phyloP scores from a whole-genome alignment of 352 stramenopile genomes.

The Phytophthora nicotianae region DNA sequence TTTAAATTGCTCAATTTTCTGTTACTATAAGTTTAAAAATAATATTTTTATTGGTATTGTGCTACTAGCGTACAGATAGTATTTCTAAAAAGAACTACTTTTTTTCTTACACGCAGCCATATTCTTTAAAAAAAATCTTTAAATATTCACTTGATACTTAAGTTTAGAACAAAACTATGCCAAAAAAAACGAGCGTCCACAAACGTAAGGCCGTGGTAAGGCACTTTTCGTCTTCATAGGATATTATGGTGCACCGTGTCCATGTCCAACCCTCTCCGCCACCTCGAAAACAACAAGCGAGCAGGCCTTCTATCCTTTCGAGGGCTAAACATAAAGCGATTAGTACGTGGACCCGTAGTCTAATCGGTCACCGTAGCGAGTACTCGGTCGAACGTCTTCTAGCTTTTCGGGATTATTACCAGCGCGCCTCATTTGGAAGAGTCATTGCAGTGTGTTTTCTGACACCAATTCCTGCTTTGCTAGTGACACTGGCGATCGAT shows the following conservation, averaged over 20 bases:
- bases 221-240: background rate
- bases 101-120: too few species aligned
- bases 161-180: background rate
- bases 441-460: background rate
- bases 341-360: background rate
- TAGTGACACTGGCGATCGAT: background rate
- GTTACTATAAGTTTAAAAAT: too few species aligned
- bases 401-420: background rate
- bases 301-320: background rate
- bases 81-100: too few species aligned
- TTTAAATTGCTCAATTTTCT: too few species aligned
- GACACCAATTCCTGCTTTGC: background rate
- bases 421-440: background rate
- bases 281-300: background rate
- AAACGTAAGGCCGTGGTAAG: background rate
- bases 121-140: too few species aligned
- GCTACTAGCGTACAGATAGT: too few species aligned
- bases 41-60: too few species aligned
- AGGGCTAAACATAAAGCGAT: background rate
- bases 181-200: background rate
- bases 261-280: background rate
- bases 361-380: background rate
- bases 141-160: background rate
- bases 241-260: background rate
- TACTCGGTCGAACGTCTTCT: background rate